Evolutionary conservation across 345 rosid genomes (phyloP).

Genomic region (Brassica carinata): DNA sequence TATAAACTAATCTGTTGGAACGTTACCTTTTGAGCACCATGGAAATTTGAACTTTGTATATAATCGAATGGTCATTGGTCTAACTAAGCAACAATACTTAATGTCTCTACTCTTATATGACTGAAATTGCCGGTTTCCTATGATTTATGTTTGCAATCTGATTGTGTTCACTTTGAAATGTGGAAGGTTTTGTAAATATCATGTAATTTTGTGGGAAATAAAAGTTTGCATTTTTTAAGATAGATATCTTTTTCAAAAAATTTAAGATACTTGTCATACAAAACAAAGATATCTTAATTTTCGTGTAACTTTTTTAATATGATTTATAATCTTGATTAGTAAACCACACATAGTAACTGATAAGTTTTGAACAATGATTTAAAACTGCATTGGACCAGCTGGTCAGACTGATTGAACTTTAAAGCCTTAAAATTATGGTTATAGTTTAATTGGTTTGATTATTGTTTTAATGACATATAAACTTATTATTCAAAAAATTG

Average conservation of each 20-base stretch:
- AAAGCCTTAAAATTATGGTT: too few species aligned
- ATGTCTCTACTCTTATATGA: not conserved
- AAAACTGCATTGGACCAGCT: not conserved
- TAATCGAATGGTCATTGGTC: not conserved
- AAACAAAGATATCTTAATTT: not conserved
- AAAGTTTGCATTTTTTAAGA: not conserved
- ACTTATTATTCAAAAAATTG: too few species aligned
- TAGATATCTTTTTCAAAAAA: not conserved
- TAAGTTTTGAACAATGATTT: not conserved
- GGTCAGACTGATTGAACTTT: too few species aligned
- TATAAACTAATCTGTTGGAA: not conserved
- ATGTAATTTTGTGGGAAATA: not conserved
- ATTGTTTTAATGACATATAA: too few species aligned
- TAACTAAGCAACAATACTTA: not conserved
- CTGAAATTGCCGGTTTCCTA: not conserved
- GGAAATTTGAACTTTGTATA: conserved; percentile 7
- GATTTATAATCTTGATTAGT: not conserved
- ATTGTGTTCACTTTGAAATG: not conserved
- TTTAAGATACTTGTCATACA: not conserved
- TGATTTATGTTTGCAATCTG: not conserved
- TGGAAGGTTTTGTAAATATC: not conserved
- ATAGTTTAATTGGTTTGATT: too few species aligned
- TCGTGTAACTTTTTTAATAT: not conserved
- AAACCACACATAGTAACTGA: not conserved
- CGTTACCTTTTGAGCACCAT: not conserved